Evolutionary conservation across 2,329 filamentous ascomycete species (phyloP).

Genomic region (Fonsecaea pedrosoi): DNA sequence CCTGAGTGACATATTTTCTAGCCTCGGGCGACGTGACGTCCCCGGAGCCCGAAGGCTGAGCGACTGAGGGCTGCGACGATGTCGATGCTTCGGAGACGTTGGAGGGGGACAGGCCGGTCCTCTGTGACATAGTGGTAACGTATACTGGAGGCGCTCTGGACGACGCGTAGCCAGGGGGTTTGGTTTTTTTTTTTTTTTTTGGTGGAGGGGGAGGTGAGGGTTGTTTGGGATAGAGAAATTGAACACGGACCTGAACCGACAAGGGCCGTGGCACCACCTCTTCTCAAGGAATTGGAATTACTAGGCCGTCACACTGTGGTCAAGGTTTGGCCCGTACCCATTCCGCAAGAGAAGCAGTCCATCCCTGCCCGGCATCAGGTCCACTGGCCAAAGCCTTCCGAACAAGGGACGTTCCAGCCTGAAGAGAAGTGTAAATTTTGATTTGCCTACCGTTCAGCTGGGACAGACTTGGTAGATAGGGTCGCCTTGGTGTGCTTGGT

Average conservation of each 20-base stretch:
- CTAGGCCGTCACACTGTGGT: background rate
- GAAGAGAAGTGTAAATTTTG: background rate
- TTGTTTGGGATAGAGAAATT: background rate
- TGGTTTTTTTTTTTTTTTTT: no score
- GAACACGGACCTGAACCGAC: background rate
- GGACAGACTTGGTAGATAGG: background rate
- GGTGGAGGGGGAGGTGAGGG: background rate
- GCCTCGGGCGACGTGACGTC: conserved; percentile 7
- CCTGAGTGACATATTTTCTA: conserved; percentile 25
- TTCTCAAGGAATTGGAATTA: conserved; percentile 2
- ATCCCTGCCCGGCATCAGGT: conserved; percentile 3
- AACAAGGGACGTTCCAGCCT: conserved; percentile 2
- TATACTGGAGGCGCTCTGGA: background rate
- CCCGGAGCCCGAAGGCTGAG: background rate
- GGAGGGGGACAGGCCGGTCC: conserved; percentile 5
- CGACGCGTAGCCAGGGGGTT: background rate
- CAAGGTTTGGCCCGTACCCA: conserved; percentile 6
- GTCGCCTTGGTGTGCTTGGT: background rate
- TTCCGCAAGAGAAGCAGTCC: conserved; percentile 3
- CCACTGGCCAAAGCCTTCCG: conserved; percentile 2
- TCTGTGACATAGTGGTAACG: background rate
- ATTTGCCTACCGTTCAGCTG: conserved; percentile 6
- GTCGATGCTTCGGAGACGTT: conserved; percentile 5
- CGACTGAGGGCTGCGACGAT: conserved; percentile 3
- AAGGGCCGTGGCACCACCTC: background rate